Percentiles rank a stretch among this genome's conserved stretches.
Conservation (phyloP, 169 alveolate genomes). For the Eimeria praecox region DNA sequence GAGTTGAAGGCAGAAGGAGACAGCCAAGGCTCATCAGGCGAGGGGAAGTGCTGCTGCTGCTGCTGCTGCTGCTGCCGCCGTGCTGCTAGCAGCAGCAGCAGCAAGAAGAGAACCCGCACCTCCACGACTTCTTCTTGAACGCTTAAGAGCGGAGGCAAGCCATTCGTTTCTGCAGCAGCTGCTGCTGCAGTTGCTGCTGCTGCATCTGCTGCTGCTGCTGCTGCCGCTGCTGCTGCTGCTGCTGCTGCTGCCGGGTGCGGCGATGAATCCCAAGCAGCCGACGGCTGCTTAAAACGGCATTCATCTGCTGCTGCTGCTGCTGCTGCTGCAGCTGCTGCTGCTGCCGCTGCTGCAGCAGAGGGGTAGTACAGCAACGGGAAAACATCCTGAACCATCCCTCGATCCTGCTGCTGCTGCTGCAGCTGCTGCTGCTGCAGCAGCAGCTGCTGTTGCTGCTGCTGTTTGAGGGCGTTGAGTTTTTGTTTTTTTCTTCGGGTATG, state of each 20-base stretch:
- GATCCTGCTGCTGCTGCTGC: neutral
- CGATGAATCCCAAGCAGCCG: neutral
- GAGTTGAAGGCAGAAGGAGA: neutral
- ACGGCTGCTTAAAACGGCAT: neutral
- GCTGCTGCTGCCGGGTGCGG: slow-evolving; percentile 5
- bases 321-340: neutral
- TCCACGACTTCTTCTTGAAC: slow-evolving; percentile 27
- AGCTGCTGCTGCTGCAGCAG: neutral
- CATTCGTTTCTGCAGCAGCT: neutral
- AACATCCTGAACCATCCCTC: neutral
- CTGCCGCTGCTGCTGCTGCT: neutral
- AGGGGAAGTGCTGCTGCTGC: slow-evolving; percentile 13
- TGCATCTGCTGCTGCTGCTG: neutral
- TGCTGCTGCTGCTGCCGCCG: slow-evolving; percentile 58
- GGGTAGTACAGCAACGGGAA: slow-evolving; percentile 16
- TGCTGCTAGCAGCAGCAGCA: slow-evolving; percentile 52
- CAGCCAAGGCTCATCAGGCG: neutral
- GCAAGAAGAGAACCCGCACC: neutral
- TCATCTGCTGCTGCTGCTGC: slow-evolving; percentile 19
- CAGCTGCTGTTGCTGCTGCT: slow-evolving; percentile 28
- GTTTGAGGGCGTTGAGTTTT: neutral
- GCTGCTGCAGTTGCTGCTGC: neutral
- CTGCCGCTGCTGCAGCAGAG: slow-evolving; percentile 32
- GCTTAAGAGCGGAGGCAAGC: neutral
- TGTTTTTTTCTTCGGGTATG: neutral